Evolutionary conservation across 139 green algal genomes (phyloP), one percentile per base, ranked within the genome.

Genomic region (Tetraselmis chui): DNA sequence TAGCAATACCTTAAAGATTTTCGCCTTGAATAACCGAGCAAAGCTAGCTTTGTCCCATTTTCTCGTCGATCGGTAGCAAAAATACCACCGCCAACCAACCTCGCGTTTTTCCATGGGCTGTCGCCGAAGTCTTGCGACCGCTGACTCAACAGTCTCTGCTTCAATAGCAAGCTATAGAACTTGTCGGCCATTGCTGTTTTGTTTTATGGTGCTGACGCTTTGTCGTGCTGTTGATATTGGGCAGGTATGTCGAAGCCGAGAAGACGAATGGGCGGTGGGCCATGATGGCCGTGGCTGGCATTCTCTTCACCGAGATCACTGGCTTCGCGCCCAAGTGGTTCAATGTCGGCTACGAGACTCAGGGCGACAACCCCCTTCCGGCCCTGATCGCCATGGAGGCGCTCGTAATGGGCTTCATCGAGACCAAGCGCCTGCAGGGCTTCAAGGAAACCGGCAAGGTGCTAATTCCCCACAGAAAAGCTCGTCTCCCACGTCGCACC

Each of bases 191-290:
- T n/a, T n/a, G n/a, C n/a, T n/a, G n/a, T n/a, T n/a, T n/a, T n/a
- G n/a, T n/a, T n/a, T n/a, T n/a, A n/a, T n/a, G n/a, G n/a, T n/a
- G n/a, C n/a, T n/a, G n/a, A n/a, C n/a, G n/a, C n/a, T n/a, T n/a
- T n/a, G n/a, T n/a, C n/a, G n/a, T n/a, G n/a, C n/a, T n/a, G n/a
- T n/a, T n/a, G n/a, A n/a, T n/a, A n/a, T 67, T 67, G 2, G 25
- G 74, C 74, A 77, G 93, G 92, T 96, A 92, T 59, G 84, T 81
- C 28, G 94, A 97, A 90, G 94, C 84, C 31, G 94, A 98, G 90
- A 91, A 93, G 85, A 95, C 86, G 87, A 98, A 98, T 82, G 94
- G 90, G 81, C 89, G 94, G 75, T 97, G 91, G 93, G 94, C 94
- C 31, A 98, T 98, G 94, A 86, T 89, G 74, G 94, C 92, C n/a